Base-by-base conservation (phyloP, 2,329 filamentous ascomycete species). In the Penicillium sp. region DNA sequence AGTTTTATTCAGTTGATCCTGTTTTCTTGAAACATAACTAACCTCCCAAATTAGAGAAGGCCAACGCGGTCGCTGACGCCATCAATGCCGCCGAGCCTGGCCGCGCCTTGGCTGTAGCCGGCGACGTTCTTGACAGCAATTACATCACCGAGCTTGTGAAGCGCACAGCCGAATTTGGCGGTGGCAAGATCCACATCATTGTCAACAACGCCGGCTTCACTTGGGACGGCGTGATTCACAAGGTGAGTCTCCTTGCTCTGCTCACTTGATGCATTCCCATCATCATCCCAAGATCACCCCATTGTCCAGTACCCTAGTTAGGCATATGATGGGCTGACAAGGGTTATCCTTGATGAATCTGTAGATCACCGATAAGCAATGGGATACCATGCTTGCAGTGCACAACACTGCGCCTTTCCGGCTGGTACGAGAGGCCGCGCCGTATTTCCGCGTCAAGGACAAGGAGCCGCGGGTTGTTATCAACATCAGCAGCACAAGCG, bases 131-230 rank as follows among this genome's bases (percentile, higher is more conserved):
- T 22, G 83, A 90, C 70, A 79, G 85, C 47, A 77, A 80, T 21
- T 93, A 95, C 75, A 82, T 93, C 70, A 81, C 85, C 58, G 78
- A 81, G 10, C 83, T 96, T n/a, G 86, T 96, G 26, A 80, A 86
- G 70, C 85, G 86, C 69, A 83, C 91, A 0, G 91, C 90, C 1
- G 88, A 87, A 48, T 96, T 96, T 70, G 92, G 92, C 57, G 80
- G 83, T 62, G 91, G 91, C 69, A 96, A 96, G 80, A 92, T 96
- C 61, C 89, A 96, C 74, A 89, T 95, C 71, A 88, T 96, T 55
- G 90, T 96, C 58, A 96, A 96, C 77, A 96, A 96, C 73, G 92
- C 91, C 0, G 91, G 91, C 43, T 96, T 91, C 77, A 96, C 92
- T 1, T 96, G 91, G 90, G 92, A 96, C 73, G 92, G 89, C 7